Evolutionary conservation across 768 basidiomycete genomes (phyloP), one percentile per base, ranked within the genome.

Genomic region (Boletus vermiculosoides): DNA sequence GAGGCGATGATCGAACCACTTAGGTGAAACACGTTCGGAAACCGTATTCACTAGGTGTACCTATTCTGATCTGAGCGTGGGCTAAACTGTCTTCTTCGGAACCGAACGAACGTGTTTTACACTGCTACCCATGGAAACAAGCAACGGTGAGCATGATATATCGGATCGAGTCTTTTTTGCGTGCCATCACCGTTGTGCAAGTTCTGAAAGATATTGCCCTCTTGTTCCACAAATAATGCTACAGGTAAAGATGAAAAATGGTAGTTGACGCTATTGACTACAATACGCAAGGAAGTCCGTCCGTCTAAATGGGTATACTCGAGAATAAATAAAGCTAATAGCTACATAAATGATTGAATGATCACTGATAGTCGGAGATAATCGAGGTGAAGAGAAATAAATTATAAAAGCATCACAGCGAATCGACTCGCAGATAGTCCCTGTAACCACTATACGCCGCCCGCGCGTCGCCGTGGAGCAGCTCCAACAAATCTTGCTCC

Each of bases 301-400:
- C 37, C 13, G 13, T 30, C 9, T 10, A 23, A 12, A 15, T 13
- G 12, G 37, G 36, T 40, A 41, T 39, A 25, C 10, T 6, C 8
- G 12, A 18, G 36, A 16, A 36, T 7, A 36, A 8, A 37, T 18
- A 8, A 37, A 37, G 0, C 16, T 37, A 37, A 18, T 16, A 3
- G 15, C 20, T 20, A 31, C 28, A 52, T 22, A 5, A n/a, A 8
- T 4, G 10, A 10, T 18, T 22, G 10, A n/a, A 8, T 11, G 15
- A 15, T 18, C 15, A 18, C 2, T 12, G 31, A 15, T 50, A 3
- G 5, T 30, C 30, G 6, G 16, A 10, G 5, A 25, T 25, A 53
- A 36, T 58, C 57, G 34, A 63, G 55, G 53, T 61, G 3, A 37
- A 37, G 5, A 67, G 12, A 13, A 34, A 34, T 34, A 34, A 34